phyloP scores from a whole-genome alignment of 2,329 filamentous ascomycete genomes.

The Sodiomyces alkalinus region DNA sequence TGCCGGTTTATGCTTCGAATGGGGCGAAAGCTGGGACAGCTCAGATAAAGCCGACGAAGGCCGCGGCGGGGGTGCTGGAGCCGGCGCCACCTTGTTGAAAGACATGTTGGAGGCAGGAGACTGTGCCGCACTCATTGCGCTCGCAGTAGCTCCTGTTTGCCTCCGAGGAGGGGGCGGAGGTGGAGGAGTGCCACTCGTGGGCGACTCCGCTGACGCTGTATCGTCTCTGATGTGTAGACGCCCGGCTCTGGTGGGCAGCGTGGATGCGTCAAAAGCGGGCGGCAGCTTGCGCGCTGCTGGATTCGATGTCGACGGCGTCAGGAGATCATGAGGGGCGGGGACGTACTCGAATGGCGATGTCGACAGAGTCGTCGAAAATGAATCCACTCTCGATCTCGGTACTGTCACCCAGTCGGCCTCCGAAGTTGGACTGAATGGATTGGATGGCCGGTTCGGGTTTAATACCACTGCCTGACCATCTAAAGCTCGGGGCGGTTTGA shows the following conservation, averaged over 20 bases:
- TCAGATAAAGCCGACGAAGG: slow-evolving; percentile 20
- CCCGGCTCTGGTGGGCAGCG: slow-evolving; percentile 29
- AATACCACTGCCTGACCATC: slow-evolving; percentile 41
- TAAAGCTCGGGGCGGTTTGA: slow-evolving; percentile 44
- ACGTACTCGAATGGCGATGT: slow-evolving; percentile 45
- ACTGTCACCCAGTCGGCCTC: slow-evolving; percentile 76
- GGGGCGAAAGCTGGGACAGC: slow-evolving; percentile 15
- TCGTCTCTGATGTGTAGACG: slow-evolving; percentile 28
- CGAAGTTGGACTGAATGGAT: slow-evolving; percentile 61
- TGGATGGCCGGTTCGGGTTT: slow-evolving; percentile 61
- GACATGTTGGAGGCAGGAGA: background rate
- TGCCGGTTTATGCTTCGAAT: slow-evolving; percentile 23
- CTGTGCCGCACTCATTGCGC: slow-evolving; percentile 1
- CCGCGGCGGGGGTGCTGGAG: slow-evolving; percentile 13
- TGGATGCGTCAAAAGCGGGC: slow-evolving; percentile 31
- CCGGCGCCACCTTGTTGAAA: slow-evolving; percentile 11
- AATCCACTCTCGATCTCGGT: slow-evolving; percentile 36
- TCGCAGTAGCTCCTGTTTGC: slow-evolving; percentile 12
- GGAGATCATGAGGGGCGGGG: slow-evolving; percentile 29
- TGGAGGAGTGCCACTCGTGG: slow-evolving; percentile 22
- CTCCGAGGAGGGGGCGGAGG: slow-evolving; percentile 30
- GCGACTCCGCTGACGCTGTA: slow-evolving; percentile 10
- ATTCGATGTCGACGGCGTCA: slow-evolving; percentile 28
- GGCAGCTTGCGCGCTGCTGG: slow-evolving; percentile 34
- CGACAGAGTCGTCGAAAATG: slow-evolving; percentile 37